Evolutionary conservation across 805 yeast species (phyloP).

Genomic region (Wickerhamomyces xylosicus): DNA sequence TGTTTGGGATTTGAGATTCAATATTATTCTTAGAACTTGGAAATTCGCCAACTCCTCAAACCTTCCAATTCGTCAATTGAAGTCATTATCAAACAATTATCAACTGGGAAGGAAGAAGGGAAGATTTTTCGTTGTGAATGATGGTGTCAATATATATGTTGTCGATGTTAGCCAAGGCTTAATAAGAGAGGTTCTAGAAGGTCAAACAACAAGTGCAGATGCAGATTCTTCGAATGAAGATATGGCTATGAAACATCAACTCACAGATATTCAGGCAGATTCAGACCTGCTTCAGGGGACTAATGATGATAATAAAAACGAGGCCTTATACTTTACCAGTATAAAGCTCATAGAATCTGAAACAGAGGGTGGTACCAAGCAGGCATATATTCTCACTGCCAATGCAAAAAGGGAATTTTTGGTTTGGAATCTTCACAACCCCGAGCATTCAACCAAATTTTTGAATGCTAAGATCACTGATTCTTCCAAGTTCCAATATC

Average conservation of each 20-base stretch:
- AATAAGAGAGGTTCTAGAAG: slow-evolving; percentile 35
- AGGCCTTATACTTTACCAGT: slow-evolving; percentile 11
- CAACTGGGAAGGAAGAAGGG: slow-evolving; percentile 25
- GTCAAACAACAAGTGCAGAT: slow-evolving; percentile 5
- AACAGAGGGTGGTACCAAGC: slow-evolving; percentile 4
- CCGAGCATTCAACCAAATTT: slow-evolving; percentile 23
- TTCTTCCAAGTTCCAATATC: slow-evolving; percentile 1
- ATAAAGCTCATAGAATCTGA: slow-evolving; percentile 11
- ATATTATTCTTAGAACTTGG: slow-evolving; percentile 50
- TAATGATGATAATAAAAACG: slow-evolving; percentile 1
- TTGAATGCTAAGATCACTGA: slow-evolving; percentile 4
- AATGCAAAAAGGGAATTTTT: slow-evolving; percentile 14
- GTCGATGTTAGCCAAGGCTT: slow-evolving; percentile 67
- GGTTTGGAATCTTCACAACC: slow-evolving; percentile 28
- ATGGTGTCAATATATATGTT: slow-evolving; percentile 59
- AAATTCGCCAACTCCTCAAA: slow-evolving; percentile 32
- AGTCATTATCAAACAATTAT: slow-evolving; percentile 30
- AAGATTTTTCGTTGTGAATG: slow-evolving; percentile 45
- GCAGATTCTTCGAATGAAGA: no score
- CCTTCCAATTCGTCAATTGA: slow-evolving; percentile 38
- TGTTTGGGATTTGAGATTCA: slow-evolving; percentile 76
- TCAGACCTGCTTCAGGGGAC: neutral
- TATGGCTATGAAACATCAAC: slow-evolving; percentile 4
- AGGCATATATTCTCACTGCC: slow-evolving; percentile 14
- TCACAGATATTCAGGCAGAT: neutral